Percentiles rank a stretch among this genome's conserved stretches.
phyloP scores from a whole-genome alignment of 2,329 filamentous ascomycete genomes.

The Penicillium concentricum region DNA sequence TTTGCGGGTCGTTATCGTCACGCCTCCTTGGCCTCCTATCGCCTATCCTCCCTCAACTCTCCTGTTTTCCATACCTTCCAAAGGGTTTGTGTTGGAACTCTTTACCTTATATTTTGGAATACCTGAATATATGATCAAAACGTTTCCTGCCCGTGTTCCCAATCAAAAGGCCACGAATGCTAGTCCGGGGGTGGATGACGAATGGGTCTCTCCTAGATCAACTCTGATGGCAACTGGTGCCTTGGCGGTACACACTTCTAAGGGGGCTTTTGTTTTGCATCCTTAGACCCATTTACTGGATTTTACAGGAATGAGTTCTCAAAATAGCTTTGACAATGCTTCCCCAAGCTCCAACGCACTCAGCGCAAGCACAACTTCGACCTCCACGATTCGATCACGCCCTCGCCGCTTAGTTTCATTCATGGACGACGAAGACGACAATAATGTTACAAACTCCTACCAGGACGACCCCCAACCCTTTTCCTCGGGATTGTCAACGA shows the following conservation, averaged over 20 bases:
- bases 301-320: conserved; percentile 43
- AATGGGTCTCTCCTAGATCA: conserved; percentile 36
- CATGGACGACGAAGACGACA: conserved; percentile 37
- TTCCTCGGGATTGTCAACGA: conserved; percentile 32
- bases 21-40: conserved; percentile 21
- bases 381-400: conserved; percentile 45
- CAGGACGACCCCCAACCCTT: conserved; percentile 27
- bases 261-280: conserved; percentile 24
- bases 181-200: conserved; percentile 33
- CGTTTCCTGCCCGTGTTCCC: background rate
- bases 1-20: conserved; percentile 25
- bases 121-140: conserved; percentile 7
- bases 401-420: conserved; percentile 46
- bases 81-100: background rate
- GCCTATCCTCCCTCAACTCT: conserved; percentile 2
- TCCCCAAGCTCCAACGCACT: conserved; percentile 34
- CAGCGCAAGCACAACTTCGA: conserved; percentile 34
- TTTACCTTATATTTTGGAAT: conserved; percentile 5
- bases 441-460: conserved; percentile 25
- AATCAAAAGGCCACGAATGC: conserved; percentile 24
- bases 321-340: conserved; percentile 37
- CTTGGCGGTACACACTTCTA: conserved; percentile 30
- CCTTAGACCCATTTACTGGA: conserved; percentile 17
- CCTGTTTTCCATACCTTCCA: background rate
- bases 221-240: conserved; percentile 38